Conservation (phyloP, 495 filamentous ascomycete species). For the Hypoxylon cercidicola region DNA sequence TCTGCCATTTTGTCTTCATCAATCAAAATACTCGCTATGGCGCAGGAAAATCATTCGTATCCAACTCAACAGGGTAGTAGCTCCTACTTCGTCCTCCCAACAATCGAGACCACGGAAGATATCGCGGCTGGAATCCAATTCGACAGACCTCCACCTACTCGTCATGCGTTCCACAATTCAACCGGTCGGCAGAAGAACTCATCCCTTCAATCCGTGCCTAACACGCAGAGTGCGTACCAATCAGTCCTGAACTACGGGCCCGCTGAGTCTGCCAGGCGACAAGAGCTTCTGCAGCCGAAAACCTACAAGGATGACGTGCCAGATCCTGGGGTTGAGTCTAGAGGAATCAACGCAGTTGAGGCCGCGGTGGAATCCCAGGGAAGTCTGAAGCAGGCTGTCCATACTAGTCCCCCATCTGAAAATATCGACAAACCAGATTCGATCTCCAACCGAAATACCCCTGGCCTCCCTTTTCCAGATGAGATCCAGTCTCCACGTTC, state of each 20-base stretch:
- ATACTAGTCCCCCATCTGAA: background rate
- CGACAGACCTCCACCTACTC: slow-evolving; percentile 19
- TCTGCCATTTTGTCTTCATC: too few species aligned
- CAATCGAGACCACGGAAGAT: slow-evolving; percentile 33
- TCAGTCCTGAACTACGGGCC: background rate
- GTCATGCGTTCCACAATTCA: background rate
- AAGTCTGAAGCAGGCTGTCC: background rate
- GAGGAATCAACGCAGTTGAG: background rate
- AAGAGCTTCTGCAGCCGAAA: background rate
- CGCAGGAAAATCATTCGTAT: background rate
- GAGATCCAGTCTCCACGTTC: background rate
- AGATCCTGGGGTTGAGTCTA: background rate
- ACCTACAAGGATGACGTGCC: background rate
- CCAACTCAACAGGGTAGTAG: background rate
- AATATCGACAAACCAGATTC: background rate
- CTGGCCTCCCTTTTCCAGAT: slow-evolving; percentile 29
- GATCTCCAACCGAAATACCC: background rate
- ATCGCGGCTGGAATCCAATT: slow-evolving; percentile 32
- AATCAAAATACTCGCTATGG: slow-evolving; percentile 1
- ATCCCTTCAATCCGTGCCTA: background rate
- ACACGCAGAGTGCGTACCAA: background rate
- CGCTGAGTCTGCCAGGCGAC: background rate
- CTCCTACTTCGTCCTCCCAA: slow-evolving; percentile 24
- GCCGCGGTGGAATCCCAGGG: background rate
- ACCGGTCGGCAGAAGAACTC: background rate